These are phyloP conservation scores for Arabidopsis arenosa DNA, from an alignment of 345 rosid species.

Conservation along the genomic window DNA sequence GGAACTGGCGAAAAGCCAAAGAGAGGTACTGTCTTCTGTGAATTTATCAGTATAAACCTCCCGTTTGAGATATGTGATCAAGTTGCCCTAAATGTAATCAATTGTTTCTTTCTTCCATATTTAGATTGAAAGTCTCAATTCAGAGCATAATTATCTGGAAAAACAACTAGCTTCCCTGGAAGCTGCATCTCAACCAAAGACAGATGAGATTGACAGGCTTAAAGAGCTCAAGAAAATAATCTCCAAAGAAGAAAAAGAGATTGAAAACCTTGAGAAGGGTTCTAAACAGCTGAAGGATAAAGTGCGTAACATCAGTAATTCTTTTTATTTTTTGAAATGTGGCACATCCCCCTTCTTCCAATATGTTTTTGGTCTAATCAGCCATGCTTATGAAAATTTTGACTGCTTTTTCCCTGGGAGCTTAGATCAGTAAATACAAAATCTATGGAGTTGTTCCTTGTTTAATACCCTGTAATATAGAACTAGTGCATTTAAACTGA, in stretches of 20 bases:
- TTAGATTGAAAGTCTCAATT: conserved; percentile 82
- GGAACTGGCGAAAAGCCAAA: conserved; percentile 89
- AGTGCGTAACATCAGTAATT: conserved; percentile 50
- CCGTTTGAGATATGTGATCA: conserved; percentile 27
- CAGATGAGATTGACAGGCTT: conserved; percentile 71
- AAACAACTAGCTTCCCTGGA: conserved; percentile 80
- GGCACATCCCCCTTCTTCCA: conserved; percentile 3
- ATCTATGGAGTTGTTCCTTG: conserved; percentile 23
- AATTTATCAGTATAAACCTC: neutral
- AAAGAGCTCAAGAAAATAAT: conserved; percentile 67
- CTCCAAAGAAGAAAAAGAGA: conserved; percentile 71
- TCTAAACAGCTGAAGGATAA: conserved; percentile 79
- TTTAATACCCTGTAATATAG: conserved; percentile 8
- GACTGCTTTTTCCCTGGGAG: conserved; percentile 8
- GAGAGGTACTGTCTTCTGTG: conserved; percentile 60
- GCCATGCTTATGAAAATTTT: conserved; percentile 1
- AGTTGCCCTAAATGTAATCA: conserved; percentile 19
- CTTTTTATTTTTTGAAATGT: conserved; percentile 3
- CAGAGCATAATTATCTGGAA: conserved; percentile 70
- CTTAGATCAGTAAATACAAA: conserved; percentile 14
- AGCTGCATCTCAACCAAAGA: conserved; percentile 79
- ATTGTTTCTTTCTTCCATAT: conserved; percentile 22
- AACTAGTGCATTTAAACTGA: conserved; percentile 19
- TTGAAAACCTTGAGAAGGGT: conserved; percentile 63
- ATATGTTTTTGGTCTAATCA: neutral